Evolutionary conservation across 352 stramenopile species (phyloP), one percentile per base, ranked within the genome.

Genomic region (Pelagophyceae sp.): DNA sequence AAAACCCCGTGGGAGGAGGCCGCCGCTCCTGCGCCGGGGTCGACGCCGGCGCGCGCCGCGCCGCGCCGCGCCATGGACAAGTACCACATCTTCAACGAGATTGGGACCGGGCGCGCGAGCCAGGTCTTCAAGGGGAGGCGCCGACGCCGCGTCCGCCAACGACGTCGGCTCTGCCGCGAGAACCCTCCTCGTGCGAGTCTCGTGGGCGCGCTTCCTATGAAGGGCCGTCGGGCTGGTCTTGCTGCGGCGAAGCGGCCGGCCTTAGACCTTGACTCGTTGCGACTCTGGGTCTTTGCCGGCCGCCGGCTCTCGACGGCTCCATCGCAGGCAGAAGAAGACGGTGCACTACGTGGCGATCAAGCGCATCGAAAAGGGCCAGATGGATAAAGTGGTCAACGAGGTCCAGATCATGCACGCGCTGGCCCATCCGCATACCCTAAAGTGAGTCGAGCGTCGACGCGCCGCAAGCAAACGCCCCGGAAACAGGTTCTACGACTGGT

Each of bases 401-500:
- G 80, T 81, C 38, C 89, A 92, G 77, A 86, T 95, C 78, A 85
- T 95, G 77, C 89, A 95, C 83, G 91, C 90, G 69, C 84, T 96
- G 5, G 81, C 91, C 45, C 93, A 88, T 75, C 89, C 83, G 35
- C 86, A 94, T 79, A 88, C 95, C 61, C 83, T 96, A 76, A 92
- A 90, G 82, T n/a, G n/a, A n/a, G n/a, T n/a, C n/a, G n/a, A n/a
- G n/a, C n/a, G n/a, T n/a, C n/a, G n/a, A n/a, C n/a, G n/a, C n/a
- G n/a, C n/a, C n/a, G n/a, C n/a, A n/a, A n/a, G n/a, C n/a, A n/a
- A n/a, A n/a, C n/a, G n/a, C n/a, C n/a, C n/a, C n/a, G n/a, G n/a
- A n/a, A n/a, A n/a, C n/a, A n/a, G n/a, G n/a, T 97, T 97, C 80
- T 92, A 90, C 85, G 93, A 96, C 82, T 97, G 92, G 92, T 97